Base-by-base conservation (phyloP, 2,329 filamentous ascomycete genomes). In the Drechslerella dactyloides region DNA sequence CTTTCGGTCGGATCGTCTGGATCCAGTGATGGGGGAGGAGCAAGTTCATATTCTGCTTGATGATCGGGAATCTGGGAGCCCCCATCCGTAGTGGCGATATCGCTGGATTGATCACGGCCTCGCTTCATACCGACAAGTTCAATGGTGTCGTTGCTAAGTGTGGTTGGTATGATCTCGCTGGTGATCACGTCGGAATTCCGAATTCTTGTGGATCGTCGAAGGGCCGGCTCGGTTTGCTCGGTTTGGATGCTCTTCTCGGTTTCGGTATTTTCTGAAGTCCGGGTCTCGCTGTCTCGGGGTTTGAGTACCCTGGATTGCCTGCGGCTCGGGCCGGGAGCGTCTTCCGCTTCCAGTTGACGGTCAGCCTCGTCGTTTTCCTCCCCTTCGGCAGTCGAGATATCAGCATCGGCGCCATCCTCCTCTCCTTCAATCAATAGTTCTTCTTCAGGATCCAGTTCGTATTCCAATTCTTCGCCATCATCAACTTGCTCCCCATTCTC, bases 81-180 rank as follows among this genome's bases (percentile, higher is more conserved):
- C 8, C 59, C 54, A 17, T 70, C 66, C 19, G 55, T 58, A 11
- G 66, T 70, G n/a, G 66, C 57, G 40, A 40, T 23, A 30, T 70
- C 66, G 23, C 59, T 64, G 15, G 66, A 70, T 44, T 63, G 46
- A 40, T 64, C 66, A 6, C 66, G 58, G 10, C 66, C 59, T 5
- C 66, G 58, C 15, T 70, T 70, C 1, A 59, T 70, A 15, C 66
- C 66, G 17, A 56, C 56, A 27, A 70, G 13, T 27, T 70, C 59
- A 24, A 70, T 61, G 1, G 59, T 70, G 50, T 70, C 59, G 2
- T 40, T 59, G 17, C 37, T n/a, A 3, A 55, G 3, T 3, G 8
- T 54, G n/a, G 51, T 19, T 5, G 57, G 33, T 8, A 63, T 59
- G 17, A 27, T 23, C 17, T 55, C 33, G 10, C 48, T 13, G 10